A percentile compares a stretch with the other conserved stretches of the same genome.
phyloP scores from a whole-genome alignment of 2,329 filamentous ascomycete genomes.

The Elsinoe perseae region DNA sequence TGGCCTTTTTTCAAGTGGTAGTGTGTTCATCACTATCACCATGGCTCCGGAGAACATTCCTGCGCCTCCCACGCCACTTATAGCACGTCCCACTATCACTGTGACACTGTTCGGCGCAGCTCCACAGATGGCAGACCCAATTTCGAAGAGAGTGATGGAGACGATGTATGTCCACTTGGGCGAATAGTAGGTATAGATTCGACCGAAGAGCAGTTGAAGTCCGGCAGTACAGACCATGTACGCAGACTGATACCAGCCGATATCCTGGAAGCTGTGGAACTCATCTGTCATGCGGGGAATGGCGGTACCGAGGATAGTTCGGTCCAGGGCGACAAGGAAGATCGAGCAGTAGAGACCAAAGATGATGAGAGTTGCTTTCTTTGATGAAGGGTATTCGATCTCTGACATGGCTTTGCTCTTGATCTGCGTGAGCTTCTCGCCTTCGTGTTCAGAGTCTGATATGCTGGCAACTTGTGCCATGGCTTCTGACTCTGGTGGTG shows the following conservation, averaged over 20 bases:
- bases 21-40: slow-evolving; percentile 39
- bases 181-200: slow-evolving; percentile 41
- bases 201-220: slow-evolving; percentile 39
- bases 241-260: slow-evolving; percentile 38
- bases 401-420: slow-evolving; percentile 24
- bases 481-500: slow-evolving; percentile 11
- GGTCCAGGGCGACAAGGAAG: slow-evolving; percentile 32
- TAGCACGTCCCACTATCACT: slow-evolving; percentile 45
- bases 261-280: slow-evolving; percentile 39
- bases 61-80: slow-evolving; percentile 44
- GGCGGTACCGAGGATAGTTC: slow-evolving; percentile 43
- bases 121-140: slow-evolving; percentile 47
- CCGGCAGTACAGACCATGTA: slow-evolving; percentile 38
- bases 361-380: slow-evolving; percentile 30
- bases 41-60: slow-evolving; percentile 45
- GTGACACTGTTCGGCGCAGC: slow-evolving; percentile 43
- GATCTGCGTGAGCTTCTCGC: slow-evolving; percentile 17
- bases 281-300: slow-evolving; percentile 44
- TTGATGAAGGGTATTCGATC: slow-evolving; percentile 28
- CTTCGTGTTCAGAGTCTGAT: slow-evolving; percentile 18
- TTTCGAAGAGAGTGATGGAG: slow-evolving; percentile 43
- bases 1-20: slow-evolving; percentile 41
- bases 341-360: slow-evolving; percentile 30
- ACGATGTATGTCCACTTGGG: slow-evolving; percentile 42
- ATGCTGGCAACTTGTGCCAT: slow-evolving; percentile 16